Evolutionary conservation across 2,329 filamentous ascomycete genomes (phyloP).

Genomic region (Pestalotiopsis sp.): DNA sequence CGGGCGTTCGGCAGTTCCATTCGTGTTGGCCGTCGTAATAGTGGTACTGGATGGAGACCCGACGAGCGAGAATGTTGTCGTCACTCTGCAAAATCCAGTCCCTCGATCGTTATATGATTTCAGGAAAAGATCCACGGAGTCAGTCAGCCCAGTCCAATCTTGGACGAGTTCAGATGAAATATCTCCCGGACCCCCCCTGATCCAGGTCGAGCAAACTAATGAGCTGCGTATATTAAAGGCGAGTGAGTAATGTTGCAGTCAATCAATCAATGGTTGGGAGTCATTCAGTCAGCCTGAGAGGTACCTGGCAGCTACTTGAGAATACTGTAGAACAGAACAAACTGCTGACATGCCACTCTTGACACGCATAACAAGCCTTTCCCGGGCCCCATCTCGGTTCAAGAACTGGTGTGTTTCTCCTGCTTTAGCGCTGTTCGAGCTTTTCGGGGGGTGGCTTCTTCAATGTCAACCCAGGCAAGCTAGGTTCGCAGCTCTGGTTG

Average conservation of each 20-base stretch:
- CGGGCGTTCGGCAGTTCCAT: neutral
- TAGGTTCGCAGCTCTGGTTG: too few species aligned
- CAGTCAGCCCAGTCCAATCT: neutral
- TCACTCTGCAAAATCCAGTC: neutral
- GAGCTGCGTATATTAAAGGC: neutral
- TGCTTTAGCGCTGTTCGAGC: conserved; percentile 15
- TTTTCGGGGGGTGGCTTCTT: neutral
- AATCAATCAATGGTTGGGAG: neutral
- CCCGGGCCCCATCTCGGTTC: conserved; percentile 1
- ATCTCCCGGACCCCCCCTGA: neutral
- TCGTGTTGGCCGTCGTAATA: neutral
- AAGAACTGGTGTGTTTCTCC: conserved; percentile 11
- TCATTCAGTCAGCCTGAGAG: neutral
- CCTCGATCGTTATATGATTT: neutral
- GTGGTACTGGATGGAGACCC: neutral
- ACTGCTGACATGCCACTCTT: neutral
- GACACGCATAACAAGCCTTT: neutral
- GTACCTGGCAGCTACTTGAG: neutral
- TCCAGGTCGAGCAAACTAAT: neutral
- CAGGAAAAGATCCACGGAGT: neutral
- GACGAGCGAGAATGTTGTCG: neutral
- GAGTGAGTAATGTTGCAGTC: neutral
- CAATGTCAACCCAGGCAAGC: neutral
- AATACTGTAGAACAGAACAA: neutral
- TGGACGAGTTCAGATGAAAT: conserved; percentile 5